Evolutionary conservation across 2,329 filamentous ascomycete species (phyloP), one percentile per base, ranked within the genome.

Genomic region (Trichoderma gracile): DNA sequence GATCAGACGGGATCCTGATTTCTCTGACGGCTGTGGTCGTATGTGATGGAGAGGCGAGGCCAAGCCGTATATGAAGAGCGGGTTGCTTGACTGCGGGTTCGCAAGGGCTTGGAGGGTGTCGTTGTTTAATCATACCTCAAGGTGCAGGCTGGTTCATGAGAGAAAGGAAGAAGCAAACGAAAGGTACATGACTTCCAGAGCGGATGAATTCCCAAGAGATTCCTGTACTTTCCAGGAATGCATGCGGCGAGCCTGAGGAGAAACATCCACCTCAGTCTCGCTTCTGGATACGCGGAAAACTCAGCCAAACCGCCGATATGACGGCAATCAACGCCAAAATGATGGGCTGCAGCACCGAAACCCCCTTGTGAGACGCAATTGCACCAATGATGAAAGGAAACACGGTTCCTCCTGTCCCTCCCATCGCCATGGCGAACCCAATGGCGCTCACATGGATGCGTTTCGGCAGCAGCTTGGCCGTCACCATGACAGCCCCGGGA

Each of bases 361-460:
- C 82, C 0, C 83, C 82, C 55, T 75, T 79, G 12, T 72, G 76
- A 12, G 78, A 76, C 0, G 87, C 86, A 71, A 89, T 84, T 1
- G 86, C 86, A 10, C 87, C 87, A 2, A 89, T 86, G 0, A 83
- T 80, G 78, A 90, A 75, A 64, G 87, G 78, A 76, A 89, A 74
- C 4, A 86, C 73, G 0, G 88, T 88, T 2, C 87, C 89, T 0
- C 90, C 90, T 0, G 81, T 83, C 0, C 89, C 88, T 0, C 90
- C 90, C 72, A 92, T 84, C 0, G 90, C 89, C 53, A 89, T 86
- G 0, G 87, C 88, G 67, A 93, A 93, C 0, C 90, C 90, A 65
- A 93, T 90, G 0, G 86, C 85, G 6, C 83, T 85, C 7, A 92
- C 89, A 68, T 93, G 90, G 4, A 92, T 78, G 64, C 89, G 82